These are phyloP conservation scores for Pseudoturritis turrita DNA, from an alignment of 345 rosid genomes.

Conservation along the genomic window DNA sequence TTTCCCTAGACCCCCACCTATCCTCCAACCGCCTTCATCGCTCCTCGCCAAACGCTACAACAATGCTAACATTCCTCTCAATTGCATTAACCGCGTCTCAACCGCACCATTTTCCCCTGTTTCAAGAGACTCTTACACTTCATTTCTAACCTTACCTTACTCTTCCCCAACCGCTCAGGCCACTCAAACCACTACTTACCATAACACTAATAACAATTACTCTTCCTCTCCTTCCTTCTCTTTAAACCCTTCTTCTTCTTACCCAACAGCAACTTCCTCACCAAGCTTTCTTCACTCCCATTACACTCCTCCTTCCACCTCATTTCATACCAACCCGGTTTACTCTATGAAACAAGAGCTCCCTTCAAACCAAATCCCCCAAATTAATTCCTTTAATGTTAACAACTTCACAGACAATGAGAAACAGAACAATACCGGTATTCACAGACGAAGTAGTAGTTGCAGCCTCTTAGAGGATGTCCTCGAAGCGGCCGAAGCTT, in stretches of 20 bases:
- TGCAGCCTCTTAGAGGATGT: slow-evolving; percentile 54
- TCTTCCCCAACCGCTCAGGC: slow-evolving; percentile 23
- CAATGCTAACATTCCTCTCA: slow-evolving; percentile 13
- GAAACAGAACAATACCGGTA: not conserved
- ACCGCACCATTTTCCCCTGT: slow-evolving; percentile 35
- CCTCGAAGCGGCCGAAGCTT: slow-evolving; percentile 44
- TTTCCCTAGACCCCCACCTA: slow-evolving; percentile 42
- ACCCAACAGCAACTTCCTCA: slow-evolving; percentile 23
- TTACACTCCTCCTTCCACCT: slow-evolving; percentile 29
- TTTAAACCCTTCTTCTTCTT: slow-evolving; percentile 28
- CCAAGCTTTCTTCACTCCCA: slow-evolving; percentile 21
- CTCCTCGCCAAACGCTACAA: slow-evolving; percentile 38
- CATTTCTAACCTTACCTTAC: slow-evolving; percentile 26
- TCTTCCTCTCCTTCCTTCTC: slow-evolving; percentile 29
- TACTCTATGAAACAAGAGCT: slow-evolving; percentile 49
- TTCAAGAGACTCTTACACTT: slow-evolving; percentile 26
- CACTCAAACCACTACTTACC: slow-evolving; percentile 21
- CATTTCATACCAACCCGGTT: slow-evolving; percentile 23
- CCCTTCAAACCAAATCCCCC: slow-evolving; percentile 65
- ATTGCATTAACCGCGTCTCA: slow-evolving; percentile 17
- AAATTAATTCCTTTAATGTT: not conserved
- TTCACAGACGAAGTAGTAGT: slow-evolving; percentile 28
- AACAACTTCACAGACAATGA: slow-evolving; percentile 19
- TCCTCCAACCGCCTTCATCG: slow-evolving; percentile 42
- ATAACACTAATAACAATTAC: slow-evolving; percentile 15